Evolutionary conservation across 495 filamentous ascomycete species (phyloP), one percentile per base, ranked within the genome.

Genomic region (Daldinia loculata): DNA sequence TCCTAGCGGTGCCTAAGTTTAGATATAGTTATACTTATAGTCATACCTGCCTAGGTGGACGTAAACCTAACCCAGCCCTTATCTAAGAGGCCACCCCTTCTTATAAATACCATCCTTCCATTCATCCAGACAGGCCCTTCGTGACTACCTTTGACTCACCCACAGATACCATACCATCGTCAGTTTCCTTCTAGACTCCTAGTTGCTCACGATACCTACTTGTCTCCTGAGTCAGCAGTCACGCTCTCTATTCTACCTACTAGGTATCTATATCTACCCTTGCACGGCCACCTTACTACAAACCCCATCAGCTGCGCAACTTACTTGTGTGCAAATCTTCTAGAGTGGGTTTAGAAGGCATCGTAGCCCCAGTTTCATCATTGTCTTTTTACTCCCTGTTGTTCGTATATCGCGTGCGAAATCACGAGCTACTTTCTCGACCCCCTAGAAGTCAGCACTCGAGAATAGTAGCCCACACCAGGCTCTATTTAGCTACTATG

Each of bases 81-180:
- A 69, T 69, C 65, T 63, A 60, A 62, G 27, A 51, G 19, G 9
- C 27, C 19, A 19, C 27, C 39, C 26, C 56, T 63, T 41, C 63
- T 59, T 45, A 53, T 34, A 34, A 62, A 56, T 26, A n/a, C 26
- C n/a, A 59, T 43, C 38, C 62, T 55, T 34, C 51, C 59, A 7
- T 19, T 38, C 56, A 67, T n/a, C 48, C 7, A 56, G 43, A 15
- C 24, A 27, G 22, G 19, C 45, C 36, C 4, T 27, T 55, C 12
- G 41, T 53, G 32, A 3, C 29, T 57, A 24, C 41, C 11, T 19
- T 27, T 55, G 32, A 32, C 43, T 63, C 56, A 56, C 38, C 56
- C 65, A n/a, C 36, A n/a, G n/a, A n/a, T n/a, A n/a, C 30, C 9
- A 50, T 39, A 7, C 15, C 4, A 12, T 32, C 4, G 14, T 57